A percentile compares a stretch with the other conserved stretches of the same genome.
Conservation (phyloP, 2,329 filamentous ascomycete species). For the Trichoderma sp. region DNA sequence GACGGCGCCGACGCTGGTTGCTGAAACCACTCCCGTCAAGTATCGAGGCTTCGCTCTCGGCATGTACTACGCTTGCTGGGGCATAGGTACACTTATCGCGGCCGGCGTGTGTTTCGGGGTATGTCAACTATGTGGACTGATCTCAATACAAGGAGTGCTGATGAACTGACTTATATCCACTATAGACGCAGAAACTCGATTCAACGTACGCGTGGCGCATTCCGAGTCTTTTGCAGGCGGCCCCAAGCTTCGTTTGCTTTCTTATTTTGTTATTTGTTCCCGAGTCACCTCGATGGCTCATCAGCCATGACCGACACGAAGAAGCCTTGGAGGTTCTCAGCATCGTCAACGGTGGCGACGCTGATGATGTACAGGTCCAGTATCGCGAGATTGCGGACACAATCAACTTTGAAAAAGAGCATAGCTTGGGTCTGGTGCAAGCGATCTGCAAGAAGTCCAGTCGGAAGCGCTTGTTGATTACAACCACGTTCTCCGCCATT, state of each 20-base stretch:
- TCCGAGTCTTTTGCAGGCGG: neutral
- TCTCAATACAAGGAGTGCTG: neutral
- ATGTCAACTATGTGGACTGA: neutral
- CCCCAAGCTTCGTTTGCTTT: neutral
- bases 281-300: neutral
- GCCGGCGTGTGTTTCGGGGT: neutral
- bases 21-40: neutral
- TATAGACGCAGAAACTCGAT: neutral
- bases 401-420: neutral
- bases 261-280: neutral
- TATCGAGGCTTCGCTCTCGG: neutral
- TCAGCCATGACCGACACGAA: neutral
- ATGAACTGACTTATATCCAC: neutral
- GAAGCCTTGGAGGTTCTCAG: neutral
- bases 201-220: neutral
- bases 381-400: neutral
- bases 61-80: neutral
- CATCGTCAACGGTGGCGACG: neutral
- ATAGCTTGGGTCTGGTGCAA: neutral
- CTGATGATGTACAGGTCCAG: neutral
- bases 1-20: neutral
- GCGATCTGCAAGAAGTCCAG: neutral
- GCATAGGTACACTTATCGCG: neutral
- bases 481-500: neutral
- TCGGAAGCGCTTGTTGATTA: neutral